Percentiles rank a stretch among this genome's conserved stretches.
phyloP scores from a whole-genome alignment of 2,329 filamentous ascomycete species.

The Calonectria hawksworthii region DNA sequence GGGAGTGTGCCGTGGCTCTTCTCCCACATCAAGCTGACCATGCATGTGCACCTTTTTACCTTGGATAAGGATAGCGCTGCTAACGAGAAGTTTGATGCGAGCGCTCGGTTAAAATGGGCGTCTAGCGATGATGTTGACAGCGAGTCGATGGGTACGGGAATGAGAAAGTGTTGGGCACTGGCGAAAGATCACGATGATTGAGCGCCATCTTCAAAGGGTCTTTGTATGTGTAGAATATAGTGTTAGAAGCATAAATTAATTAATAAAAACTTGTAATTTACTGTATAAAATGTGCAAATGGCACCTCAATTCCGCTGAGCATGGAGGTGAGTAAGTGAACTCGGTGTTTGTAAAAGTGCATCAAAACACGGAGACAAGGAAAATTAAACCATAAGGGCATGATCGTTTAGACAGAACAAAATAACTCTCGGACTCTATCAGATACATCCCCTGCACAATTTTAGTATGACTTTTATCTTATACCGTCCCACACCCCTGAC shows the following conservation, averaged over 20 bases:
- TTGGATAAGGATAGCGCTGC: conserved; percentile 40
- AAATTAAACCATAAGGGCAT: too few relatives aligned
- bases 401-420: neutral
- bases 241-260: neutral
- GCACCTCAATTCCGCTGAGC: neutral
- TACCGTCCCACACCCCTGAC: too few relatives aligned
- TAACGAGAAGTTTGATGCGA: conserved; percentile 18
- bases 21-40: conserved; percentile 68
- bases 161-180: conserved; percentile 70
- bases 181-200: conserved; percentile 43
- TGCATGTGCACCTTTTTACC: conserved; percentile 69
- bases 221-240: conserved; percentile 18
- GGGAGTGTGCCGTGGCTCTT: conserved; percentile 70
- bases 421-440: neutral
- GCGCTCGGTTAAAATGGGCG: conserved; percentile 52
- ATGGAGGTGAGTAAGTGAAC: neutral
- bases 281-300: neutral
- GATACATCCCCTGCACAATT: neutral
- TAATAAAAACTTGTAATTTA: neutral
- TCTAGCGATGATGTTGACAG: conserved; percentile 57
- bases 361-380: neutral
- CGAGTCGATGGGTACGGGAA: conserved; percentile 71
- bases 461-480: too few relatives aligned
- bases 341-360: neutral
- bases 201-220: neutral